Base-by-base conservation (phyloP, 2,329 filamentous ascomycete genomes). In the Colletotrichum cereale region DNA sequence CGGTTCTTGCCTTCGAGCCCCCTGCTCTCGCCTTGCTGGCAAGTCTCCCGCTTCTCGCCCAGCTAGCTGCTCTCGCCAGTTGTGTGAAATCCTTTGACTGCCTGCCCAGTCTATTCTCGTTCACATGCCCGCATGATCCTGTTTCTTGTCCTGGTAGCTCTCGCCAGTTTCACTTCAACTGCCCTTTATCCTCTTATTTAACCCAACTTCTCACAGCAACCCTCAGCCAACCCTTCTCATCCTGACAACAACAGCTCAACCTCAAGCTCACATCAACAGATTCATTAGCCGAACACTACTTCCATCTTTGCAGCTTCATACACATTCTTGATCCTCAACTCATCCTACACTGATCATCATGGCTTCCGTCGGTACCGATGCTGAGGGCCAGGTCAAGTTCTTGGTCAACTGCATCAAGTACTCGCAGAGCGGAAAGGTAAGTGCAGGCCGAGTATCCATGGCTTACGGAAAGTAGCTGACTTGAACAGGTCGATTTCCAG, bases 331-430 rank as follows among this genome's bases (percentile, higher is more conserved):
- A 53, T 12, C 3, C 48, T 34, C 26, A 44, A 42, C 36, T 26
- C 36, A 12, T 5, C n/a, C 48, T 16, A 44, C 34, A 6, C 36
- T 21, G 5, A 4, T 60, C 62, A 79, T 70, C 18, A 71, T 73
- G 62, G 48, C 71, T 60, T 62, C 65, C 34, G 61, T 66, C 29
- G 63, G 63, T 36, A 75, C 71, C 29, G 85, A 88, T 36, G 82
- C 87, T 26, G 85, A 89, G 36, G 80, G 81, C 0, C 90, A 92
- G 75, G 86, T 93, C 80, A 87, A 86, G 73, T 92, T 93, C 78
- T 84, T 93, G 31, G 85, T 93, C 60, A 84, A 85, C 64, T 93
- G 91, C 80, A 91, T 93, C 78, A 85, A 86, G 64, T 81, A 90
- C 79, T 87, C 88, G 12, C 85, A 81, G 75, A 85, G 86, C 73